Evolutionary conservation across 495 filamentous ascomycete genomes (phyloP).

Genomic region (Aspergillus ellipticus): DNA sequence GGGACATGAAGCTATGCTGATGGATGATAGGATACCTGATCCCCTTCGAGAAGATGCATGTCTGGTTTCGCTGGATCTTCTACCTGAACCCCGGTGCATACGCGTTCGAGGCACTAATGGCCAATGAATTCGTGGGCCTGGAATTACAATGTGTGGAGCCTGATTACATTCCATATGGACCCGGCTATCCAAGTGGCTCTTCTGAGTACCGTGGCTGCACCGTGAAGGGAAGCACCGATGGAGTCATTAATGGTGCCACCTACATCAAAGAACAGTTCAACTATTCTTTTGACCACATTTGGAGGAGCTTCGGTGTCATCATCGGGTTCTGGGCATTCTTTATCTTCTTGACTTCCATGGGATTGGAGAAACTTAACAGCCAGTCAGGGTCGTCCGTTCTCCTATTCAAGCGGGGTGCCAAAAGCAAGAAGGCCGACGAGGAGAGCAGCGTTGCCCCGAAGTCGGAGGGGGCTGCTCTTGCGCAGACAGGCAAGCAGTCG

Average conservation of each 20-base stretch:
- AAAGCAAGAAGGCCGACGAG: conserved; percentile 30
- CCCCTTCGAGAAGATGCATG: conserved; percentile 68
- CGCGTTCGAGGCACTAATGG: conserved; percentile 83
- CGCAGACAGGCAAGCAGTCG: conserved; percentile 27
- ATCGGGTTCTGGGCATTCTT: conserved; percentile 71
- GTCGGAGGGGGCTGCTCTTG: conserved; percentile 18
- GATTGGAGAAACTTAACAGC: conserved; percentile 59
- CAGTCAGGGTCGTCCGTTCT: conserved; percentile 60
- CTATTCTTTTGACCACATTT: conserved; percentile 59
- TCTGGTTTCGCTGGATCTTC: conserved; percentile 87
- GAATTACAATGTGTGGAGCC: conserved; percentile 73
- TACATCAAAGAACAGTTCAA: conserved; percentile 65
- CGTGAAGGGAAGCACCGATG: conserved; percentile 58
- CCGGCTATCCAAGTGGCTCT: conserved; percentile 54
- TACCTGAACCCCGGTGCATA: conserved; percentile 85
- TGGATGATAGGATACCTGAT: conserved; percentile 79
- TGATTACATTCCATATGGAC: conserved; percentile 59
- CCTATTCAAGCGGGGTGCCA: conserved; percentile 55
- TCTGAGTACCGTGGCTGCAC: conserved; percentile 69
- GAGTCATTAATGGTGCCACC: conserved; percentile 53
- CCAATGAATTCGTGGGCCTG: conserved; percentile 80
- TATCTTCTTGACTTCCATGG: conserved; percentile 62
- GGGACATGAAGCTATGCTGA: conserved; percentile 55
- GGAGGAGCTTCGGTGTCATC: conserved; percentile 81
- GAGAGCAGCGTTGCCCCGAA: conserved; percentile 18